These are phyloP conservation scores for Ailanthus altissimus DNA, from an alignment of 345 rosid species.

Conservation along the genomic window DNA sequence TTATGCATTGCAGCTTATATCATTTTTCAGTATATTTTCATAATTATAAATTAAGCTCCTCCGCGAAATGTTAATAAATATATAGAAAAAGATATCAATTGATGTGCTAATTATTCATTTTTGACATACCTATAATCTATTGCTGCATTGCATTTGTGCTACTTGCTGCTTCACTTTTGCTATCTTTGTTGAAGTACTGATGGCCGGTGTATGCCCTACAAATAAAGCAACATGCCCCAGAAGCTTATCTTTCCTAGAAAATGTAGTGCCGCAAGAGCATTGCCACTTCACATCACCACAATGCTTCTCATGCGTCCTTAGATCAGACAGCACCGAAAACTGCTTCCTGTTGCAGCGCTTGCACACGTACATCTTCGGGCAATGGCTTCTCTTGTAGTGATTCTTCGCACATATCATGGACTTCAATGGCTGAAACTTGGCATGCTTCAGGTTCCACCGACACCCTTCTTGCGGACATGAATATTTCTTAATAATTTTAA, in stretches of 20 bases:
- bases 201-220: slow-evolving; percentile 58
- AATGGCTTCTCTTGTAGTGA: slow-evolving; percentile 95
- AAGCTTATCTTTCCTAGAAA: slow-evolving; percentile 87
- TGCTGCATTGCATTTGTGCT: slow-evolving; percentile 24
- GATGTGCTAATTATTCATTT: no score
- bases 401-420: slow-evolving; percentile 87
- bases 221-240: slow-evolving; percentile 80
- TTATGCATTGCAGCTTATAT: no score
- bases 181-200: slow-evolving; percentile 7
- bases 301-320: slow-evolving; percentile 92
- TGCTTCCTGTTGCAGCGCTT: slow-evolving; percentile 74
- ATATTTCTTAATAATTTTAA: slow-evolving; percentile 46
- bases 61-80: no score
- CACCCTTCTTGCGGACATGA: slow-evolving; percentile 87
- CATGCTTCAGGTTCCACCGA: slow-evolving; percentile 81
- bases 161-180: slow-evolving; percentile 24
- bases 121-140: slow-evolving; percentile 17
- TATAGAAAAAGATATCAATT: no score
- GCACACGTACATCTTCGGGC: slow-evolving; percentile 89
- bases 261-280: slow-evolving; percentile 87
- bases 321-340: slow-evolving; percentile 84
- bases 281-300: slow-evolving; percentile 79
- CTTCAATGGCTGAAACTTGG: slow-evolving; percentile 84
- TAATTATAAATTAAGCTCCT: no score
- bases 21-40: no score